Conservation (phyloP, 2,329 filamentous ascomycete genomes). For the Aspergillaceae sp. region DNA sequence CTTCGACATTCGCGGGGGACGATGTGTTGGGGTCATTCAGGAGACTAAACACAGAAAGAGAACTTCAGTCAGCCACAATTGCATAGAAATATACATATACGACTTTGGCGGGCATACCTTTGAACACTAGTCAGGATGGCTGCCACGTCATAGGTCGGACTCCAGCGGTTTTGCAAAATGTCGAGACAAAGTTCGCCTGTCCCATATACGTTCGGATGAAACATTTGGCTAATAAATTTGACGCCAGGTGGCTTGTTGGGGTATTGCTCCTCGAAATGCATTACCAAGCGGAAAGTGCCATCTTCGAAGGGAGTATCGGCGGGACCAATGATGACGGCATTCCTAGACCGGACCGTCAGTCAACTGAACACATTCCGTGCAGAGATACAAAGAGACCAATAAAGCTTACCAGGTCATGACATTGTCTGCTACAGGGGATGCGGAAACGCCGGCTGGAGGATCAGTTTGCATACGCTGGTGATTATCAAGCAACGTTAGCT, state of each 20-base stretch:
- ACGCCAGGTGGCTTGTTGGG: conserved; percentile 96
- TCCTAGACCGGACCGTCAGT: conserved; percentile 50
- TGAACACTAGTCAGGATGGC: conserved; percentile 96
- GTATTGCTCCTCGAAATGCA: conserved; percentile 99
- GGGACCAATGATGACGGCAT: conserved; percentile 94
- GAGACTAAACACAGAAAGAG: conserved; percentile 48
- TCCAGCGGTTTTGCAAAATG: conserved; percentile 97
- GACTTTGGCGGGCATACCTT: conserved; percentile 50
- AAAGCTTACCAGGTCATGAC: conserved; percentile 31
- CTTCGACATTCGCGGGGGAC: conserved; percentile 94
- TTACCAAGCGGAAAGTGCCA: conserved; percentile 91
- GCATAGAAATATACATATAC: too few relatives aligned
- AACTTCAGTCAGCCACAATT: too few relatives aligned
- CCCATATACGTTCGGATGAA: conserved; percentile 96
- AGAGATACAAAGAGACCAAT: not conserved
- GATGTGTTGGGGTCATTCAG: conserved; percentile 98
- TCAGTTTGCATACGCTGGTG: conserved; percentile 95
- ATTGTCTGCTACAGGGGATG: conserved; percentile 70
- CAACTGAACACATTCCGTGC: conserved; percentile 2
- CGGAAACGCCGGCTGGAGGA: conserved; percentile 90
- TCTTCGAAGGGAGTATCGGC: conserved; percentile 97
- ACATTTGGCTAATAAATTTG: conserved; percentile 99
- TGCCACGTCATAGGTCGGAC: conserved; percentile 95
- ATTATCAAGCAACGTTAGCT: conserved; percentile 2
- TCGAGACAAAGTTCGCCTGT: conserved; percentile 94